Conservation (phyloP, 129 eudicot species). For the Ambrosia trifida region DNA sequence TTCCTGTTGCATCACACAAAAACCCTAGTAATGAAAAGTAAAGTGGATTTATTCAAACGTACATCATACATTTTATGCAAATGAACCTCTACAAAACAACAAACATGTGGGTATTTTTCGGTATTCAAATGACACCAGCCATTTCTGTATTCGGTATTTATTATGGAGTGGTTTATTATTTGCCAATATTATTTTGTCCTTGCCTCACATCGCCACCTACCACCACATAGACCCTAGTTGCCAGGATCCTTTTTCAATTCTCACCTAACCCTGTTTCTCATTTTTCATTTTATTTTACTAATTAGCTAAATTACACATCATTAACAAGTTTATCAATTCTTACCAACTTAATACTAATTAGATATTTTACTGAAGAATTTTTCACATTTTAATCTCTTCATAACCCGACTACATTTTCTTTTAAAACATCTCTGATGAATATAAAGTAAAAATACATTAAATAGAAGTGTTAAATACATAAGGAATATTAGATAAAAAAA, state of each 20-base stretch:
- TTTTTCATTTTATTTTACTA: neutral
- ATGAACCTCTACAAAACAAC: too few species aligned
- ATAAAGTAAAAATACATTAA: neutral
- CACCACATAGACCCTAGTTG: conserved; percentile 16
- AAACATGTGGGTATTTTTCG: too few species aligned
- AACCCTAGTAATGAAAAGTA: too few species aligned
- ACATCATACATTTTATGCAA: too few species aligned
- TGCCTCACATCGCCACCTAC: conserved; percentile 33
- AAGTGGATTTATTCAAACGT: too few species aligned
- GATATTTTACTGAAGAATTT: neutral
- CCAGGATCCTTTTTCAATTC: conserved; percentile 26
- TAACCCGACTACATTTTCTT: neutral
- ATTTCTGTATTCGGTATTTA: too few species aligned
- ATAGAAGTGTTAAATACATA: too few species aligned
- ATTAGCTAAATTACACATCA: conserved; percentile 9
- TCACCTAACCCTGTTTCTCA: conserved; percentile 24
- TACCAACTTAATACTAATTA: conserved; percentile 21
- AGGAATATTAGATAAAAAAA: too few species aligned
- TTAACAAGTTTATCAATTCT: conserved; percentile 25
- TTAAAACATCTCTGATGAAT: neutral
- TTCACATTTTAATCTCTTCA: neutral
- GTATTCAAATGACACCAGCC: too few species aligned
- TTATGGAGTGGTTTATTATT: too few species aligned
- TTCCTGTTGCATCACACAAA: too few species aligned
- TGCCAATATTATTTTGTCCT: conserved; percentile 14